These are phyloP conservation scores for Syzygium aromaticum DNA, from an alignment of 345 rosid species.

Conservation along the genomic window DNA sequence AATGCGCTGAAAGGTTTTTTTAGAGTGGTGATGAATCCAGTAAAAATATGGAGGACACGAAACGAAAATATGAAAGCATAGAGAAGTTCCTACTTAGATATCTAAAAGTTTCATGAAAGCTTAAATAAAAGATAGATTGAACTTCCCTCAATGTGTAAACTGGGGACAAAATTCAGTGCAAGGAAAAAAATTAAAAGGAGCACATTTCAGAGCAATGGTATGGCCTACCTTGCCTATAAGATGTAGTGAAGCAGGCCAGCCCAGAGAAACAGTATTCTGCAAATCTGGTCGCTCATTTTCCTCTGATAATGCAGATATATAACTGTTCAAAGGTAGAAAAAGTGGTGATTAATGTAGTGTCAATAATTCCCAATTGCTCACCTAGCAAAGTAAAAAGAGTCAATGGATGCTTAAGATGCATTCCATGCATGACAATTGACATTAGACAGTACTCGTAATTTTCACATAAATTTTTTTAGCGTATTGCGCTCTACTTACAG, in stretches of 20 bases:
- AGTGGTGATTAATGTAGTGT: not conserved
- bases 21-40: not conserved
- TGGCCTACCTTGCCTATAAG: slow-evolving; percentile 80
- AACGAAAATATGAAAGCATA: not conserved
- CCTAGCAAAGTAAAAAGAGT: not conserved
- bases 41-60: not conserved
- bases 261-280: slow-evolving; percentile 56
- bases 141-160: not conserved
- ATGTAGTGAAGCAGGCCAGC: slow-evolving; percentile 97
- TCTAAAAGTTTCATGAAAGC: not conserved
- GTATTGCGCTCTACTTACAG: not conserved
- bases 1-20: not conserved
- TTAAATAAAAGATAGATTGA: not conserved
- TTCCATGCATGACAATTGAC: not conserved
- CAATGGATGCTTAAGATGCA: not conserved
- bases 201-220: not conserved
- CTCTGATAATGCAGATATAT: slow-evolving; percentile 76
- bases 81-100: not conserved
- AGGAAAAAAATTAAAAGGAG: not conserved
- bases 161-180: not conserved
- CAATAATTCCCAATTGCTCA: not conserved
- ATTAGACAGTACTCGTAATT: not conserved
- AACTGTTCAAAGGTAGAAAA: slow-evolving; percentile 32
- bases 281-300: slow-evolving; percentile 42
- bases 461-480: not conserved